Conservation (phyloP, 495 filamentous ascomycete species). For the Hypomontagnella monticulosa region DNA sequence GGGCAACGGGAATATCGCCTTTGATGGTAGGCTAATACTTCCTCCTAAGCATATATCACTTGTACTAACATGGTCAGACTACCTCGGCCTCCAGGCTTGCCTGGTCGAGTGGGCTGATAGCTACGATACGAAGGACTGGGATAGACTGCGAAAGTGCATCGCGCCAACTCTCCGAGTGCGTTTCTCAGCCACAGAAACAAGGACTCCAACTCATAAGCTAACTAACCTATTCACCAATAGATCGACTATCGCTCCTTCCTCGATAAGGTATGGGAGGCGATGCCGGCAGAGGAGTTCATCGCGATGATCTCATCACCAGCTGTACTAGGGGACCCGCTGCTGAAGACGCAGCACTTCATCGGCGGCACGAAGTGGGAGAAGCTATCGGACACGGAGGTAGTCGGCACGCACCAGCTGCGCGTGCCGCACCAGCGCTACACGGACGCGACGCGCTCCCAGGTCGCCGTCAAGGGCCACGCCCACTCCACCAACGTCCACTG, state of each 20-base stretch:
- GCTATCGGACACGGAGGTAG: conserved; percentile 70
- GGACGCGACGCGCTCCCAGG: conserved; percentile 58
- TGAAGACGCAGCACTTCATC: conserved; percentile 82
- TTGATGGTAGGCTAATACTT: conserved; percentile 36
- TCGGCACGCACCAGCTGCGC: conserved; percentile 80
- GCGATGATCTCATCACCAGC: conserved; percentile 71
- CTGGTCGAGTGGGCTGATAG: conserved; percentile 83
- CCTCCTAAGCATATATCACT: not conserved
- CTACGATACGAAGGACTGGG: conserved; percentile 86
- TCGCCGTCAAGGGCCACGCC: conserved; percentile 71
- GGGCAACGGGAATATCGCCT: conserved; percentile 39
- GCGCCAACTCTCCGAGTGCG: conserved; percentile 71
- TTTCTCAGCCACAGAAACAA: conserved; percentile 2
- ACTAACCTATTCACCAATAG: conserved; percentile 34
- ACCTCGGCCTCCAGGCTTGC: conserved; percentile 61
- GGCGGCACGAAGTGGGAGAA: conserved; percentile 78
- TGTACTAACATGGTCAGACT: conserved; percentile 50
- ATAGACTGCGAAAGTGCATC: conserved; percentile 73
- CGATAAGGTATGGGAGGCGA: conserved; percentile 74
- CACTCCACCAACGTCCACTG: conserved; percentile 77
- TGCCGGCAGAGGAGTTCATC: conserved; percentile 77
- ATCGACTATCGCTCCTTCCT: conserved; percentile 82
- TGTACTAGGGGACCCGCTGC: conserved; percentile 74
- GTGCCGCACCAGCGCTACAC: conserved; percentile 76
- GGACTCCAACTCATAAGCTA: not conserved